Percentiles rank a stretch among this genome's conserved stretches.
Evolutionary conservation across 768 basidiomycete genomes (phyloP).

Genomic region (Jaapia argillacea): DNA sequence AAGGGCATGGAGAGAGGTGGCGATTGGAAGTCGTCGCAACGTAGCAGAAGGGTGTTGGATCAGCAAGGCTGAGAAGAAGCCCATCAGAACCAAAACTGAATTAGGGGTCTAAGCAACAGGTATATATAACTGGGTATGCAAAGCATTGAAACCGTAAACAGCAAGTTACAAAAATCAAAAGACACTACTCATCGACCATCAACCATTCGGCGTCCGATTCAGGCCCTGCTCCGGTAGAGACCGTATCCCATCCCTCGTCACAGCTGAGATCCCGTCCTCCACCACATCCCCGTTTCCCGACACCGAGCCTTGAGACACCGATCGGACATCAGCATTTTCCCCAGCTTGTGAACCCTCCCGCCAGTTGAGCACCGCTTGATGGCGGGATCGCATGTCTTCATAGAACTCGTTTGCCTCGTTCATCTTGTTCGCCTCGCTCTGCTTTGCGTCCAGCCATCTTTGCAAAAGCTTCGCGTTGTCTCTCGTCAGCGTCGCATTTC

Average conservation of each 20-base stretch:
- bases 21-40: too few relatives aligned
- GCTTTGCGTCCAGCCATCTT: slow-evolving; percentile 95
- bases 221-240: slow-evolving; percentile 58
- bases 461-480: slow-evolving; percentile 95
- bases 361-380: slow-evolving; percentile 52
- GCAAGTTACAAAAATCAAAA: slow-evolving; percentile 5
- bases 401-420: slow-evolving; percentile 90
- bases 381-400: slow-evolving; percentile 73
- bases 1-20: too few relatives aligned
- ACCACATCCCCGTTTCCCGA: slow-evolving; percentile 67
- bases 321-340: slow-evolving; percentile 11
- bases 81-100: too few relatives aligned
- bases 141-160: too few relatives aligned
- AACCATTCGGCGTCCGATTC: slow-evolving; percentile 92
- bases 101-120: too few relatives aligned
- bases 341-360: slow-evolving; percentile 28
- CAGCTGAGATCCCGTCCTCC: slow-evolving; percentile 33
- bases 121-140: too few relatives aligned
- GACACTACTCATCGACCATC: slow-evolving; percentile 42
- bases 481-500: slow-evolving; percentile 76
- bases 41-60: too few relatives aligned
- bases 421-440: slow-evolving; percentile 88
- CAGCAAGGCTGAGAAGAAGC: too few relatives aligned
- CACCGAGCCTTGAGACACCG: slow-evolving; percentile 24
- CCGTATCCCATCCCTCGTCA: slow-evolving; percentile 63